These are phyloP conservation scores for Helotiales sp. DNA, from an alignment of 2,329 filamentous ascomycete genomes.

Conservation along the genomic window DNA sequence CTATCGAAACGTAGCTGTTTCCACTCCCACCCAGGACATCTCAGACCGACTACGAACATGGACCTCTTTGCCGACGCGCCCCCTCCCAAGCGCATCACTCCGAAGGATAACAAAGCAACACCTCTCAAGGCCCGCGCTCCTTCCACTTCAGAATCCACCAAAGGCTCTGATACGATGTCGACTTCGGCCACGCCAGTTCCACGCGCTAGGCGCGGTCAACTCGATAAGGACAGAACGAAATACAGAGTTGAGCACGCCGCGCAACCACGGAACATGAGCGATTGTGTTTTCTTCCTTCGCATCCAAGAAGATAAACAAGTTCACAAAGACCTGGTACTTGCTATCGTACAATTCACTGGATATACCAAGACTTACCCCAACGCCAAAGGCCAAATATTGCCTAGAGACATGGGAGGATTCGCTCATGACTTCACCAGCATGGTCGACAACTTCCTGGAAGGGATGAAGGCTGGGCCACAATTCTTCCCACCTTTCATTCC, in stretches of 20 bases:
- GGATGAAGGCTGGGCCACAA: not conserved
- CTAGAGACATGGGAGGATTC: not conserved
- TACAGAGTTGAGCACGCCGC: not conserved
- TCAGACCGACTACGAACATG: too few relatives aligned
- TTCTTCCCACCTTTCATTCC: conserved; percentile 10
- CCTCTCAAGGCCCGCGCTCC: too few relatives aligned
- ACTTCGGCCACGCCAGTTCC: too few relatives aligned
- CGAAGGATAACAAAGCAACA: too few relatives aligned
- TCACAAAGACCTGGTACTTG: not conserved
- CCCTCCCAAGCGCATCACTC: too few relatives aligned
- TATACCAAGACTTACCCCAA: conserved; percentile 6
- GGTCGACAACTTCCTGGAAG: conserved; percentile 7
- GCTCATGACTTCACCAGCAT: not conserved
- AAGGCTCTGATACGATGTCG: too few relatives aligned
- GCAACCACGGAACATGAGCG: not conserved
- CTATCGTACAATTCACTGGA: conserved; percentile 1
- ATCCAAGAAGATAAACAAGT: not conserved
- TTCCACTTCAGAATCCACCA: too few relatives aligned
- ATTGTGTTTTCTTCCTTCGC: not conserved
- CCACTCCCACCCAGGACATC: too few relatives aligned
- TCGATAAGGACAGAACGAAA: not conserved
- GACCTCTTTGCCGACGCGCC: too few relatives aligned
- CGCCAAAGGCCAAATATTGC: not conserved
- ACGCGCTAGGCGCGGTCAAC: not conserved
- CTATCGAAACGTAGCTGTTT: too few relatives aligned